Percentiles rank a stretch among this genome's conserved stretches.
phyloP scores from a whole-genome alignment of 257 asterid genomes.

The Hygrophila difformis region DNA sequence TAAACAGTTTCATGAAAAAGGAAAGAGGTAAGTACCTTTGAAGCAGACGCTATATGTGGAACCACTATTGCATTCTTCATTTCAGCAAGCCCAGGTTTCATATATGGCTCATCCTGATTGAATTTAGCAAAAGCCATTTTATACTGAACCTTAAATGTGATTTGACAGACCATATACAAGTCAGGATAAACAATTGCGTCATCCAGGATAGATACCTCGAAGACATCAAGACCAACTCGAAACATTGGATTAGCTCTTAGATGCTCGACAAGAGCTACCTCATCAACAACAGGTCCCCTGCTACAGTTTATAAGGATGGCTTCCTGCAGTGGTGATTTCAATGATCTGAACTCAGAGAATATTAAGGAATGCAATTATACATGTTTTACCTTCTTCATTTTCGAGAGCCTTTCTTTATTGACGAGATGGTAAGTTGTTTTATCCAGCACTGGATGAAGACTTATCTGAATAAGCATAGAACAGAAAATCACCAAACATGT shows the following conservation, averaged over 20 bases:
- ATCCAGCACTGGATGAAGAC: conserved; percentile 90
- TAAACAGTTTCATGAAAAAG: background rate
- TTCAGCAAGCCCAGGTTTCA: conserved; percentile 89
- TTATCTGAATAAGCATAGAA: conserved; percentile 45
- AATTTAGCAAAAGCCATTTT: conserved; percentile 1
- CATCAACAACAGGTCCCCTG: conserved; percentile 92
- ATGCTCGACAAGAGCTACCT: conserved; percentile 94
- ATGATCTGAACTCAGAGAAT: background rate
- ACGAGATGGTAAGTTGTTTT: conserved; percentile 93
- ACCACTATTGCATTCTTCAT: conserved; percentile 88
- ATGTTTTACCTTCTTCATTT: conserved; percentile 73
- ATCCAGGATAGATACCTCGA: conserved; percentile 49
- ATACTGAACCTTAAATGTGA: background rate
- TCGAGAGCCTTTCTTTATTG: conserved; percentile 81
- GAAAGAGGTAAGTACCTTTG: conserved; percentile 46
- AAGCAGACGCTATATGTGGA: conserved; percentile 98
- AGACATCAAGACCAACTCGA: conserved; percentile 98
- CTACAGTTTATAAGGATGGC: conserved; percentile 94
- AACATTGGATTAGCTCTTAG: conserved; percentile 89
- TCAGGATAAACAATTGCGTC: background rate
- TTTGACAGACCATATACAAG: background rate
- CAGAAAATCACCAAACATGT: background rate
- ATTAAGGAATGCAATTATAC: background rate
- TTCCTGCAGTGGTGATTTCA: conserved; percentile 33
- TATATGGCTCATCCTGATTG: conserved; percentile 78